Base-by-base conservation (phyloP, 805 yeast species). In the Wickerhamia fluorescens region DNA sequence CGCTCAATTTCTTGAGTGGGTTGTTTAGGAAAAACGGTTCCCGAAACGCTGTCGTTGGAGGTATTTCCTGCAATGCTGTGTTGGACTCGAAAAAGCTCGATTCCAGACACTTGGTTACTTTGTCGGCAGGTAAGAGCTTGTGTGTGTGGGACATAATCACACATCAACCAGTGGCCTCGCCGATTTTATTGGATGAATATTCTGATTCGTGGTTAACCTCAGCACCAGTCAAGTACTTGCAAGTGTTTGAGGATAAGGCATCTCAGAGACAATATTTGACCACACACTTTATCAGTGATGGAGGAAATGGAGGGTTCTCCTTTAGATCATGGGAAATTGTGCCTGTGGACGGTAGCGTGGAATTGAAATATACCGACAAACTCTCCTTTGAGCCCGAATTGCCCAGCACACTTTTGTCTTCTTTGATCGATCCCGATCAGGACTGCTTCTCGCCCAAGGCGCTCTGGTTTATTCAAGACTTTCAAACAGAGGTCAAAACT, bases 91-190 rank as follows among this genome's bases (percentile, higher is more conserved):
- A 67, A 3, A 46, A 67, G 0, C 31, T 57, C 7, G 51, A 57
- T 22, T 52, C 67, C 0, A 52, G 47, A 1, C 49, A 54, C 3
- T 48, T 71, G 5, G 56, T 70, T 4, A 70, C 86, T 0, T 55
- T 77, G 18, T 61, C 83, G 0, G 66, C 78, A 13, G 65, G 72
- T 42, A 71, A 71, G 41, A 50, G 49, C 4, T 40, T 84, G 20
- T 71, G 74, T 36, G 39, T 81, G 13, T 84, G 92, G 88, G 66
- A 74, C 16, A 42, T 78, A 3, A 37, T 45, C 0, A 41, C 60
- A 2, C 66, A 60, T 27, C 54, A 45, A 29, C 48, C 47, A 15
- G 28, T 36, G 0, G 30, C 29, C 9, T n/a, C 25, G 11, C 38
- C 51, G 5, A 33, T 46, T 4, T 29, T 35, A 13, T 33, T 53